Percentiles rank a stretch among this genome's conserved stretches.
These are phyloP conservation scores for Anaeromyces robustus DNA, from an alignment of 192 early-diverging fungal genomes.

Conservation along the genomic window DNA sequence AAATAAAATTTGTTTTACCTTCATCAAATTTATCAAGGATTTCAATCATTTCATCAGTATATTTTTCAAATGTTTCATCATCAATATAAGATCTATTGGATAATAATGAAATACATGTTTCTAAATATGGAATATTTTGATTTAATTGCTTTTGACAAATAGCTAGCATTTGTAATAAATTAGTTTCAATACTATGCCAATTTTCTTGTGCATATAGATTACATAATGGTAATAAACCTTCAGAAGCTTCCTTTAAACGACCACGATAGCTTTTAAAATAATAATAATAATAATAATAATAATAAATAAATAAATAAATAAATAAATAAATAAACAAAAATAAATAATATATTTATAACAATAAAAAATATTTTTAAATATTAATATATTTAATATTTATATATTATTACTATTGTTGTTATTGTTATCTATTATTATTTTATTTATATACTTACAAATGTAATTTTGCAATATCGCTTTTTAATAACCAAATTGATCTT, in stretches of 20 bases:
- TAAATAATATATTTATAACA: too few species aligned
- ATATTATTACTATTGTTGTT: too few species aligned
- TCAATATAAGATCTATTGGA: background rate
- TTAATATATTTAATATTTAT: too few species aligned
- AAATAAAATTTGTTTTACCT: too few species aligned
- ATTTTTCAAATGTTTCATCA: background rate
- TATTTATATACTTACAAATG: constrained; percentile 44
- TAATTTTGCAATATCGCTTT: constrained; percentile 59
- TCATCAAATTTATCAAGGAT: background rate
- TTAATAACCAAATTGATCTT: constrained; percentile 42
- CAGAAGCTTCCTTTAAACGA: constrained; percentile 46
- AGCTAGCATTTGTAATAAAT: background rate
- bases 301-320: too few species aligned
- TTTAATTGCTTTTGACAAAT: background rate
- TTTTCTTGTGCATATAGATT: constrained; percentile 31
- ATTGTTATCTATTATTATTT: background rate
- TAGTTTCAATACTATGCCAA: constrained; percentile 51
- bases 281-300: too few species aligned
- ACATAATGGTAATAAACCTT: constrained; percentile 40
- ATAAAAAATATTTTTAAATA: too few species aligned
- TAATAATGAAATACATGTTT: background rate
- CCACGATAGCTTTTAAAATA: constrained; percentile 44
- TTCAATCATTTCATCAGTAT: background rate
- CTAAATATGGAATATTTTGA: background rate
- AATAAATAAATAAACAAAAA: too few species aligned